Base-by-base conservation (phyloP, 2,329 filamentous ascomycete species). In the Colletotrichum scovillei region DNA sequence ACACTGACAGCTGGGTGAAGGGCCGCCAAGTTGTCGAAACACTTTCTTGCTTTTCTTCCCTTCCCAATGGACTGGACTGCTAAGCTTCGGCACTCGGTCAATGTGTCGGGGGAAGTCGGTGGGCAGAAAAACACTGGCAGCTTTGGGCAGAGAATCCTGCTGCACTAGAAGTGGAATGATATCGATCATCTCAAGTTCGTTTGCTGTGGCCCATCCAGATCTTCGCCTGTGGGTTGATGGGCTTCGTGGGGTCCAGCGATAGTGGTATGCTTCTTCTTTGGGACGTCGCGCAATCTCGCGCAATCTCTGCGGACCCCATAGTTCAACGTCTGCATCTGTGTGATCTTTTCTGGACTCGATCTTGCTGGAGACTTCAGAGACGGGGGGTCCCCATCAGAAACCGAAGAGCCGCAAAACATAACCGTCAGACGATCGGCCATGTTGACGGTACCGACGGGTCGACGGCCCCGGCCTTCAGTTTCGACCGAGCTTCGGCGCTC, bases 401-500 rank as follows among this genome's bases (percentile, higher is more conserved):
- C 58, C 58, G 24, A 63, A 63, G 59, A 63, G 69, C 69, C 65
- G 69, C 65, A 72, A 38, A 28, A 42, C 38, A 42, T 19, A 16
- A 19, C 38, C 16, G 16, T 42, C 38, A 42, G 38, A 42, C 16
- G 38, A 16, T 19, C 11, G 42, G 42, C 19, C 42, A 49, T 49
- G 7, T 49, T 46, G 12, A 28, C 59, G n/a, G 16, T 14, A 19
- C 9, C 38, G 26, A 52, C 57, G 46, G 49, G 55, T 46, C 38
- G 14, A 62, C 32, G 69, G 57, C 49, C 56, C 46, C 57, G 46
- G 63, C 57, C 19, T 38, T 57, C 58, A 56, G 57, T 63, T 63
- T 72, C 57, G 69, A 68, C 64, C 22, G 52, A 72, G 56, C 57
- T 28, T 52, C 49, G 69, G 64, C 19, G 42, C 42, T 49, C 42